phyloP scores from a whole-genome alignment of 2,329 filamentous ascomycete genomes.

The Pestalotiopsis sp. region DNA sequence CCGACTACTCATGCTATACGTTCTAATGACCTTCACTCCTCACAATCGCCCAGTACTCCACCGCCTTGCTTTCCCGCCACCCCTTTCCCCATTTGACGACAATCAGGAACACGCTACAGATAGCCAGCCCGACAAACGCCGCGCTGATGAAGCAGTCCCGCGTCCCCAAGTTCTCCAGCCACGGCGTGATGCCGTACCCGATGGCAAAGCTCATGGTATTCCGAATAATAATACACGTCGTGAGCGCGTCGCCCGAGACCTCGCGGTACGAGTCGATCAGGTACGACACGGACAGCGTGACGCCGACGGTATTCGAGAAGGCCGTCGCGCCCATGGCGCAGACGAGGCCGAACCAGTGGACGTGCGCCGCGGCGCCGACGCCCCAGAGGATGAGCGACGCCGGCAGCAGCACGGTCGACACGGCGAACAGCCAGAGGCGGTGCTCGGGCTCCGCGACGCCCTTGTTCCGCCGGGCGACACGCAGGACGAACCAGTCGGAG shows the following conservation, averaged over 20 bases:
- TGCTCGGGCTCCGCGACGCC: conserved; percentile 45
- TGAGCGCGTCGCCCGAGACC: conserved; percentile 40
- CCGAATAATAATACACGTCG: conserved; percentile 41
- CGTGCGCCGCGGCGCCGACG: conserved; percentile 34
- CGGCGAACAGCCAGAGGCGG: conserved; percentile 41
- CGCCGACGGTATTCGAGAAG: conserved; percentile 35
- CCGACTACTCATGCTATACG: too few species aligned
- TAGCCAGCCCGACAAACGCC: conserved; percentile 32
- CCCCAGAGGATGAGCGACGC: conserved; percentile 31
- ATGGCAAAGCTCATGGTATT: conserved; percentile 43
- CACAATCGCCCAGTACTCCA: conserved; percentile 32
- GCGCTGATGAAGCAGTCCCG: conserved; percentile 46
- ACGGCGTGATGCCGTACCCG: conserved; percentile 47
- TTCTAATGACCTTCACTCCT: conserved; percentile 17
- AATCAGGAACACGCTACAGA: conserved; percentile 31
- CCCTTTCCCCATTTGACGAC: conserved; percentile 34
- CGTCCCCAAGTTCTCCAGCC: conserved; percentile 43
- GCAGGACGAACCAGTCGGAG: conserved; percentile 40
- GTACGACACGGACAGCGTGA: conserved; percentile 41
- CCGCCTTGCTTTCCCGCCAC: conserved; percentile 28
- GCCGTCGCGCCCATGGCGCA: conserved; percentile 41
- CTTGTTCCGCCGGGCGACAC: conserved; percentile 40
- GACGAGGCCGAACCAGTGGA: conserved; percentile 45
- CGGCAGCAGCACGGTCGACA: conserved; percentile 30
- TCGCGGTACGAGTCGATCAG: conserved; percentile 44